These are phyloP conservation scores for Scedosporium boydii DNA, from an alignment of 2,329 filamentous ascomycete genomes.

Conservation along the genomic window DNA sequence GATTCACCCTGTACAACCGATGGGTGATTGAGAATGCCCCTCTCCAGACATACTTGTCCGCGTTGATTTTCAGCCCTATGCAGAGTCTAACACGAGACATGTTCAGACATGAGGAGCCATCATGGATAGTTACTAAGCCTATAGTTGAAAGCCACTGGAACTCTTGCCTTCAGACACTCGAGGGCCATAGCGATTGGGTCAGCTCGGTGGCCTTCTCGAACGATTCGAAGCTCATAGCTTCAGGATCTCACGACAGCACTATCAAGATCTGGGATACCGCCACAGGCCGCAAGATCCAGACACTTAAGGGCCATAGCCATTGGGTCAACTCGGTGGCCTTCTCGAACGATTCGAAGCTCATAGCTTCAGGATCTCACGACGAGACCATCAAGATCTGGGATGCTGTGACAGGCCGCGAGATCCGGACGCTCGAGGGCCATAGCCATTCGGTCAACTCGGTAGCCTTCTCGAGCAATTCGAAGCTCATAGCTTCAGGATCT, in stretches of 20 bases:
- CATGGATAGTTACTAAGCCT: neutral
- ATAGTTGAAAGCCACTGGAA: neutral
- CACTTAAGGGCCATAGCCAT: neutral
- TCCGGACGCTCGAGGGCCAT: slow-evolving; percentile 11
- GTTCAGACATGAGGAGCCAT: neutral
- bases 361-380: too few relatives aligned
- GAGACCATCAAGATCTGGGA: slow-evolving; percentile 10
- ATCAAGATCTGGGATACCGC: slow-evolving; percentile 8
- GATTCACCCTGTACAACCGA: slow-evolving; percentile 17
- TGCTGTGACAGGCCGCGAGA: slow-evolving; percentile 3
- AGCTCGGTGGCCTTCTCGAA: slow-evolving; percentile 6
- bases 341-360: slow-evolving; percentile 7
- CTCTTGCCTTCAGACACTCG: neutral
- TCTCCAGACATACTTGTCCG: slow-evolving; percentile 21
- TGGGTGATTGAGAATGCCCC: slow-evolving; percentile 16
- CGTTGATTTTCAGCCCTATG: slow-evolving; percentile 20
- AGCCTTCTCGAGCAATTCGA: slow-evolving; percentile 7
- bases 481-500: too few relatives aligned
- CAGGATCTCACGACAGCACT: slow-evolving; percentile 8
- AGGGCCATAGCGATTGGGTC: neutral
- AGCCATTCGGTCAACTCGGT: slow-evolving; percentile 6
- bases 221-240: too few relatives aligned
- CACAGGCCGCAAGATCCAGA: neutral
- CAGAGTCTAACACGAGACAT: slow-evolving; percentile 6
- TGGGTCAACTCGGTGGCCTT: slow-evolving; percentile 9